phyloP scores from a whole-genome alignment of 108 stramenopile species.

The Craspedostauros australis region DNA sequence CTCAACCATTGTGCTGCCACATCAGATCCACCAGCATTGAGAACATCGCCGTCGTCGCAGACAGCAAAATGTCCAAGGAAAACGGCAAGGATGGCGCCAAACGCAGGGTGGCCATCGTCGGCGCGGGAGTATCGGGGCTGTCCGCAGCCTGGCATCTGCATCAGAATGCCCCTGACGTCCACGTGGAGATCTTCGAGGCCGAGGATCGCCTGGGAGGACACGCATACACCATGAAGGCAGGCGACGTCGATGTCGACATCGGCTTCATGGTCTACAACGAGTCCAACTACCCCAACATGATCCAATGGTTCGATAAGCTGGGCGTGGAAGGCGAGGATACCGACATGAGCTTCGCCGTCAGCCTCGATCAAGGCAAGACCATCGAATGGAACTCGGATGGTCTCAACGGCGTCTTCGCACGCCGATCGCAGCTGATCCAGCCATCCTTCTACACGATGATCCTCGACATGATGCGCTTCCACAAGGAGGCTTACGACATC shows the following conservation, averaged over 20 bases:
- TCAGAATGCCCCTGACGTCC: constrained; percentile 12
- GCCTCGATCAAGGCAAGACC: constrained; percentile 69
- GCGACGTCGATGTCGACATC: constrained; percentile 80
- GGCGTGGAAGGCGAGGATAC: constrained; percentile 58
- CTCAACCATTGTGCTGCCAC: too few species aligned
- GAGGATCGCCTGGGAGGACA: constrained; percentile 80
- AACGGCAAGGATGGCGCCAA: not conserved
- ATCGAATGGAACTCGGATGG: constrained; percentile 85
- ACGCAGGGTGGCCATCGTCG: constrained; percentile 58
- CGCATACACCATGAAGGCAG: constrained; percentile 70
- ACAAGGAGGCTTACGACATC: constrained; percentile 63
- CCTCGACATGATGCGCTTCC: constrained; percentile 81
- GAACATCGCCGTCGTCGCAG: too few species aligned
- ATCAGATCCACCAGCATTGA: too few species aligned
- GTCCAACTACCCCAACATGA: constrained; percentile 94
- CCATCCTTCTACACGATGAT: constrained; percentile 78
- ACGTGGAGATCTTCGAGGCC: constrained; percentile 81
- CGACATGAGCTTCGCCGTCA: constrained; percentile 88
- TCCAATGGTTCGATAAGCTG: constrained; percentile 74
- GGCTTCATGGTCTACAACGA: constrained; percentile 98
- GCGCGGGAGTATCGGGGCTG: constrained; percentile 74
- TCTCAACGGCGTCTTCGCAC: constrained; percentile 67
- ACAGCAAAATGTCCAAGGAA: too few species aligned
- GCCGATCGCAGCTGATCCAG: constrained; percentile 43
- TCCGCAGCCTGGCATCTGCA: constrained; percentile 73